Conservation (phyloP, 257 asterid genomes). For the Marsdenia floribunda region DNA sequence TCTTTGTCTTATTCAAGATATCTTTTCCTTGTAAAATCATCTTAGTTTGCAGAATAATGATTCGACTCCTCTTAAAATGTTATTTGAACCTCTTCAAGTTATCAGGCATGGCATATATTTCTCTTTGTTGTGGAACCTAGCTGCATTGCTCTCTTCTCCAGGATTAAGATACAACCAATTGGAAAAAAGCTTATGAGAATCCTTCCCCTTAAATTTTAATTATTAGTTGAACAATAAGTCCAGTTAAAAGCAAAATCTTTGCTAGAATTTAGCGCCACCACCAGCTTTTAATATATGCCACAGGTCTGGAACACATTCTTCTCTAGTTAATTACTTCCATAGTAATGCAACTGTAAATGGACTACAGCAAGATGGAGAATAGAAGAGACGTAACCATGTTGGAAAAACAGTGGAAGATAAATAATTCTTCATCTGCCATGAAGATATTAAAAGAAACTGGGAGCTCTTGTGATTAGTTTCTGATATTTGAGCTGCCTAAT, state of each 20-base stretch:
- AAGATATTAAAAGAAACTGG: neutral
- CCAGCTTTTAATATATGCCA: too few relatives aligned
- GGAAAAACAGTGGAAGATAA: neutral
- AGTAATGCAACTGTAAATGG: too few relatives aligned
- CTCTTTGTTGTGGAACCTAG: neutral
- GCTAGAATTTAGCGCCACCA: too few relatives aligned
- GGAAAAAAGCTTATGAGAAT: neutral
- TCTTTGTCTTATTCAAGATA: neutral
- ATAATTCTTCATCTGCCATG: neutral
- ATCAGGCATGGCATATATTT: neutral
- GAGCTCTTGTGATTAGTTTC: neutral
- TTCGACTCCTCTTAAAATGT: neutral
- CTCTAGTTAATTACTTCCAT: too few relatives aligned
- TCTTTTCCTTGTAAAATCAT: neutral
- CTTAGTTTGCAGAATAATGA: neutral
- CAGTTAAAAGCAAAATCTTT: neutral
- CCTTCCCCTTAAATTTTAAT: neutral
- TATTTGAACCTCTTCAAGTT: neutral
- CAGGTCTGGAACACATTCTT: too few relatives aligned
- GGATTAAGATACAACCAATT: neutral
- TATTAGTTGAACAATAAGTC: neutral
- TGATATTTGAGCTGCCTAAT: neutral
- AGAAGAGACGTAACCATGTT: too few relatives aligned
- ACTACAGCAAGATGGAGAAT: too few relatives aligned
- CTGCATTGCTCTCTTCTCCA: neutral